A percentile compares a stretch with the other conserved stretches of the same genome.
Evolutionary conservation across 768 basidiomycete species (phyloP).

Genomic region (Suillus tomentosus): DNA sequence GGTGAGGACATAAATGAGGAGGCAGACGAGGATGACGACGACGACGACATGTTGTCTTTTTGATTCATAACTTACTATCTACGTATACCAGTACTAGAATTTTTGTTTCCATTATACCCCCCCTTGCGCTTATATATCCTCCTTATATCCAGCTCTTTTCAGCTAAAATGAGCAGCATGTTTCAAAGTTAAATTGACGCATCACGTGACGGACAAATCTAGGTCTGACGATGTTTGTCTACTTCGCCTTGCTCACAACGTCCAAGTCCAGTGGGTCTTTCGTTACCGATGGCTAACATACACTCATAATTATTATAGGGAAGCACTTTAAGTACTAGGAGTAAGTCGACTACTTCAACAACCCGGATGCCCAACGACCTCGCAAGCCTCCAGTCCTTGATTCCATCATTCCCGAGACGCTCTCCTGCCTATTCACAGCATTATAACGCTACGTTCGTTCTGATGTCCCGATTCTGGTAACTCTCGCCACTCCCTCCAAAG

Average conservation of each 20-base stretch:
- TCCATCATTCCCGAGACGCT: constrained; percentile 92
- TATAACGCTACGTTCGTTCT: constrained; percentile 85
- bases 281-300: neutral
- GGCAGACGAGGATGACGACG: no score
- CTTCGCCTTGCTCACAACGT: constrained; percentile 81
- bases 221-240: no score
- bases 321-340: constrained; percentile 74
- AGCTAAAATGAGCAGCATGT: no score
- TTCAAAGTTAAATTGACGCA: no score
- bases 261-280: constrained; percentile 65
- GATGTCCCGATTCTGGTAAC: constrained; percentile 82
- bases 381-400: constrained; percentile 88
- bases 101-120: no score
- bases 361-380: constrained; percentile 76
- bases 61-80: no score
- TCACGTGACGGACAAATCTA: no score
- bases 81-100: no score
- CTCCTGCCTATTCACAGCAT: constrained; percentile 94
- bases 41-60: no score
- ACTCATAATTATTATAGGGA: constrained; percentile 47
- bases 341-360: constrained; percentile 81
- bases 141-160: no score
- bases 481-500: constrained; percentile 75
- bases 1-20: no score
- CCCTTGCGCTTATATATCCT: no score